Base-by-base conservation (phyloP, 441 rosid genomes). In the Monsonia emarginata region DNA sequence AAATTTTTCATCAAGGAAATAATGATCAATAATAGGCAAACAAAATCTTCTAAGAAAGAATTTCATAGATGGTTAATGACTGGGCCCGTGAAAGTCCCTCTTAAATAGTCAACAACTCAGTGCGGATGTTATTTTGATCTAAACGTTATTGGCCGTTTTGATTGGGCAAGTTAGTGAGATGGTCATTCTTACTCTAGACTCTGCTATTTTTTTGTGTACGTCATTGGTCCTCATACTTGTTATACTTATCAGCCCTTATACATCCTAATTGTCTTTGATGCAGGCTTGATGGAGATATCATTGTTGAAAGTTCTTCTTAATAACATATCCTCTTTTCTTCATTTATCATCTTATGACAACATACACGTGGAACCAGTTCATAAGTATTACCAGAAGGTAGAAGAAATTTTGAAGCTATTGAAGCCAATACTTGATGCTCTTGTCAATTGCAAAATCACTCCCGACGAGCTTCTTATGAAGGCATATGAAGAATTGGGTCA, bases 281-380 rank as follows among this genome's bases (percentile, higher is more conserved):
- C 85, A 86, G 95, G 84, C 80, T 58, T 67, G 25, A 91, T 84
- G 96, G 90, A 88, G 87, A 85, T 84, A 65, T 88, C 92, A 8
- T 76, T 85, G 70, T 71, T 91, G 78, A 85, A 80, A 75, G 84
- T 80, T 58, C 92, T 94, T 67, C 82, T 83, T 31, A 79, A 76
- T 63, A 81, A 80, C 60, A 80, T 83, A 71, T 83, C 93, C n/a
- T 78, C 81, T 0, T 88, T 79, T 74, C 77, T 81, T 52, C 79
- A 73, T 46, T 66, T 86, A 50, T 81, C 95, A 76, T 83, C 90
- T 2, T 68, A 59, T 50, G 86, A 81, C 44, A 75, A 75, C 70
- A 66, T 80, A 64, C 56, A 65, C 25, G 81, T 79, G 48, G 92
- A 91, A 64, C 91, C 84, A 67, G 81, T 83, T 75, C 74, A 66